Conservation (phyloP, 2,329 filamentous ascomycete genomes). For the Raffaelea albimanens region DNA sequence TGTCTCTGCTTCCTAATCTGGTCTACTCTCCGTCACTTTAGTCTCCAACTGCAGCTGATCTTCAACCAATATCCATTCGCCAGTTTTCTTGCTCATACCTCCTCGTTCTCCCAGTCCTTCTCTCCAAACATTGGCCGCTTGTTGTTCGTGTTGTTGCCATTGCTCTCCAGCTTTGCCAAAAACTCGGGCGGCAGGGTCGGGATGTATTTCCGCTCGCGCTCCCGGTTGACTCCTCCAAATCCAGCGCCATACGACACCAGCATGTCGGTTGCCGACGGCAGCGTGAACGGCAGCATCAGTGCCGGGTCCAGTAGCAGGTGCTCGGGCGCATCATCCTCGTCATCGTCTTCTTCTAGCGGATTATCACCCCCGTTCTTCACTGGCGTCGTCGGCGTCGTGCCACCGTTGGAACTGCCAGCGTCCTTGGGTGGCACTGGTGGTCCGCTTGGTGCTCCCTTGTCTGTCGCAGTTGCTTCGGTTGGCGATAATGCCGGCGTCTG, state of each 20-base stretch:
- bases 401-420: conserved; percentile 20
- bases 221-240: conserved; percentile 84
- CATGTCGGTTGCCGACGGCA: conserved; percentile 97
- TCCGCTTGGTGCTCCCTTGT: not conserved
- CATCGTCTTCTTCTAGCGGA: conserved; percentile 33
- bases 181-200: conserved; percentile 93
- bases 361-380: conserved; percentile 29
- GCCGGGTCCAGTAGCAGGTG: conserved; percentile 79
- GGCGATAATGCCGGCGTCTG: not conserved
- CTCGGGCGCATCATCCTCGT: conserved; percentile 61
- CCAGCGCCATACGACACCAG: conserved; percentile 89
- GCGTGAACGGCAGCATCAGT: conserved; percentile 86
- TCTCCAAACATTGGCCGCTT: conserved; percentile 50
- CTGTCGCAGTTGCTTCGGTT: conserved; percentile 12
- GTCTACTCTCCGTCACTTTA: not conserved
- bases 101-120: conserved; percentile 59
- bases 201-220: conserved; percentile 89
- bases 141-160: conserved; percentile 27
- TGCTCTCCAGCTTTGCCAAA: conserved; percentile 70
- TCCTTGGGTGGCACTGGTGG: conserved; percentile 7
- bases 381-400: conserved; percentile 34
- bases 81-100: conserved; percentile 28
- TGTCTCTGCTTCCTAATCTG: too few relatives aligned
- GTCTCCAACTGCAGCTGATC: not conserved
- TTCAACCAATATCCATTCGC: too few relatives aligned